A percentile compares a stretch with the other conserved stretches of the same genome.
These are phyloP conservation scores for Penicillium fuscoglaucum DNA, from an alignment of 2,329 filamentous ascomycete species.

Conservation along the genomic window DNA sequence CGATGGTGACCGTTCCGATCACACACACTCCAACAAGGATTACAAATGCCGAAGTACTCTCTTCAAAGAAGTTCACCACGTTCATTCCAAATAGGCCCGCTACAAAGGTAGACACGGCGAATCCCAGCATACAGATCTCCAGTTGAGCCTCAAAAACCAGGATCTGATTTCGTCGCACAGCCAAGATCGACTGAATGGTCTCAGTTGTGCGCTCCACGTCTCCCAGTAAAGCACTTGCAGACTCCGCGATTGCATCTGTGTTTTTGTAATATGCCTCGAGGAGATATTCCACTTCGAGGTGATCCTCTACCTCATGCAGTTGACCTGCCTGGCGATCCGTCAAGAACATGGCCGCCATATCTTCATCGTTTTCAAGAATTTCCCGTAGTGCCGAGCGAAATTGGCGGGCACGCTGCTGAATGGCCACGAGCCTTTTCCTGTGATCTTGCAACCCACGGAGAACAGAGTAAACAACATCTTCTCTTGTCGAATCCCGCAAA, in stretches of 20 bases:
- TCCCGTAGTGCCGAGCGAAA: conserved; percentile 37
- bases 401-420: conserved; percentile 37
- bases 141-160: conserved; percentile 42
- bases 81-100: conserved; percentile 43
- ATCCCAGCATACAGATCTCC: conserved; percentile 39
- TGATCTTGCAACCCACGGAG: conserved; percentile 32
- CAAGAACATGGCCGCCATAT: conserved; percentile 42
- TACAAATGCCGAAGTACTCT: conserved; percentile 32
- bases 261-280: conserved; percentile 42
- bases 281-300: conserved; percentile 42
- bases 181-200: conserved; percentile 35
- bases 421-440: conserved; percentile 26
- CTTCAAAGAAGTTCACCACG: conserved; percentile 40
- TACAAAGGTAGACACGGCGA: conserved; percentile 39
- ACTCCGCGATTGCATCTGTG: conserved; percentile 36
- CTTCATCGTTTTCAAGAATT: conserved; percentile 38
- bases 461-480: conserved; percentile 21
- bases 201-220: conserved; percentile 36
- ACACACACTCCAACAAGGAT: conserved; percentile 21
- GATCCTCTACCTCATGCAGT: conserved; percentile 32
- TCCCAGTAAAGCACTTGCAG: conserved; percentile 26
- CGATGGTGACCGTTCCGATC: conserved; percentile 24
- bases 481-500: conserved; percentile 20
- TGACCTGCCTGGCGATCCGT: conserved; percentile 32
- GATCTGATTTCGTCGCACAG: conserved; percentile 42